Percentiles rank a stretch among this genome's conserved stretches.
These are phyloP conservation scores for Leccinum subfulvum DNA, from an alignment of 1,284 basidiomycete genomes.

Conservation along the genomic window DNA sequence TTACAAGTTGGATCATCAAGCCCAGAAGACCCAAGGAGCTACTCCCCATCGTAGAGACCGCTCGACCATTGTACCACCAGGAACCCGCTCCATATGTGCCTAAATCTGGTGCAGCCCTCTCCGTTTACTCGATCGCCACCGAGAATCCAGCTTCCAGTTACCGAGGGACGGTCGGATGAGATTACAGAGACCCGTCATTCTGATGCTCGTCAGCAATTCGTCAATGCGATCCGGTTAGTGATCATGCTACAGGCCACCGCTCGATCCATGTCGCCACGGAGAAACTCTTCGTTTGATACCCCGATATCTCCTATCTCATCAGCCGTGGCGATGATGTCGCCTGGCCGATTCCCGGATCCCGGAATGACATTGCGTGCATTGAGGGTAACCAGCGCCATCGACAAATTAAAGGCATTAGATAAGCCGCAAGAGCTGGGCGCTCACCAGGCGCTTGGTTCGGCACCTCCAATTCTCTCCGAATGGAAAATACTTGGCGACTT, in stretches of 20 bases:
- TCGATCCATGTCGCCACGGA: constrained; percentile 31
- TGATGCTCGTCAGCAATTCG: constrained; percentile 38
- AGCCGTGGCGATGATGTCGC: too few species aligned
- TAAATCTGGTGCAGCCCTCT: constrained; percentile 22
- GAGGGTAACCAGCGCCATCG: constrained; percentile 40
- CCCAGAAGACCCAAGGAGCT: constrained; percentile 23
- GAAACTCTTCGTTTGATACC: constrained; percentile 33
- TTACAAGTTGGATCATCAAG: constrained; percentile 32
- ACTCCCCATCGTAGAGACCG: constrained; percentile 27
- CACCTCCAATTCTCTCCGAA: constrained; percentile 43
- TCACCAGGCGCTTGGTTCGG: constrained; percentile 37
- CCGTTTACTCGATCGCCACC: constrained; percentile 23
- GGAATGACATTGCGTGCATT: too few species aligned
- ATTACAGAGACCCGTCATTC: constrained; percentile 25
- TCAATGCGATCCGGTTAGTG: constrained; percentile 45
- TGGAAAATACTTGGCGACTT: constrained; percentile 39
- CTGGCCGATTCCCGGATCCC: too few species aligned
- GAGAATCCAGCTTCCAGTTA: constrained; percentile 31
- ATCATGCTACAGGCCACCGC: constrained; percentile 44
- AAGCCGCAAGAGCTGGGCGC: constrained; percentile 50
- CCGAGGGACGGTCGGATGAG: constrained; percentile 33
- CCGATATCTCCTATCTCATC: background rate
- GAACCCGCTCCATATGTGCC: constrained; percentile 22
- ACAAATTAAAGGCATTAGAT: constrained; percentile 55
- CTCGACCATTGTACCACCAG: constrained; percentile 21